phyloP scores from a whole-genome alignment of 1,284 basidiomycete genomes.

The Meripilus lineatus region DNA sequence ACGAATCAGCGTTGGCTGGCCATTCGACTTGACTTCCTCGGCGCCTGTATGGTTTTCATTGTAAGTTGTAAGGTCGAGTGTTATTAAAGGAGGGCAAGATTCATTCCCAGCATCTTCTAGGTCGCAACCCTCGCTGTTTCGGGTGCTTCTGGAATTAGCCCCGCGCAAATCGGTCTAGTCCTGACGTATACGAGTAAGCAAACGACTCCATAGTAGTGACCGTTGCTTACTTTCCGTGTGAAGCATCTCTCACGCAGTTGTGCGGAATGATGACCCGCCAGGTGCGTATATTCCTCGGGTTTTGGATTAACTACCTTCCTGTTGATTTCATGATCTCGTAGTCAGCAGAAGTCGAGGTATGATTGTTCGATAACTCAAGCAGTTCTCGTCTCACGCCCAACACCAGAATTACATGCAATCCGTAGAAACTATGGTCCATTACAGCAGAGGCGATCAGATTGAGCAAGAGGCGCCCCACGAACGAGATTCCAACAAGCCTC shows the following conservation, averaged over 20 bases:
- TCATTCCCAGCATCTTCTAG: too few species aligned
- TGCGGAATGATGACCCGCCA: slow-evolving; percentile 52
- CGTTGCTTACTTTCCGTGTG: not conserved
- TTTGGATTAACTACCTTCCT: not conserved
- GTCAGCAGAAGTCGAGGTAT: slow-evolving; percentile 61
- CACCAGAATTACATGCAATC: slow-evolving; percentile 68
- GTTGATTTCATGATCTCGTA: slow-evolving; percentile 23
- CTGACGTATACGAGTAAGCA: slow-evolving; percentile 58
- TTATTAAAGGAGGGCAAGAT: too few species aligned
- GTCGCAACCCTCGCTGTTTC: slow-evolving; percentile 49
- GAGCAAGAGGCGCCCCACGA: slow-evolving; percentile 66
- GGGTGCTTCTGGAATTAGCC: slow-evolving; percentile 50
- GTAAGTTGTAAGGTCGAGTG: slow-evolving; percentile 41
- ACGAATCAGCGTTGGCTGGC: slow-evolving; percentile 77
- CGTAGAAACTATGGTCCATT: slow-evolving; percentile 64
- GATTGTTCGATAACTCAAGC: slow-evolving; percentile 11
- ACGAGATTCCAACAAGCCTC: slow-evolving; percentile 47
- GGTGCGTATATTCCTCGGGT: slow-evolving; percentile 12
- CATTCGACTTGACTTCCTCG: slow-evolving; percentile 72
- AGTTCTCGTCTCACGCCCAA: slow-evolving; percentile 1
- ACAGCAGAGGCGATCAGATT: slow-evolving; percentile 48
- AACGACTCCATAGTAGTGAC: not conserved
- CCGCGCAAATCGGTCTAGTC: slow-evolving; percentile 69
- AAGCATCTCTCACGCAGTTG: slow-evolving; percentile 52
- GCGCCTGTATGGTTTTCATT: slow-evolving; percentile 59